Evolutionary conservation across 208 protist species (phyloP), one percentile per base, ranked within the genome.

Genomic region (Plasmodiophora brassicae): DNA sequence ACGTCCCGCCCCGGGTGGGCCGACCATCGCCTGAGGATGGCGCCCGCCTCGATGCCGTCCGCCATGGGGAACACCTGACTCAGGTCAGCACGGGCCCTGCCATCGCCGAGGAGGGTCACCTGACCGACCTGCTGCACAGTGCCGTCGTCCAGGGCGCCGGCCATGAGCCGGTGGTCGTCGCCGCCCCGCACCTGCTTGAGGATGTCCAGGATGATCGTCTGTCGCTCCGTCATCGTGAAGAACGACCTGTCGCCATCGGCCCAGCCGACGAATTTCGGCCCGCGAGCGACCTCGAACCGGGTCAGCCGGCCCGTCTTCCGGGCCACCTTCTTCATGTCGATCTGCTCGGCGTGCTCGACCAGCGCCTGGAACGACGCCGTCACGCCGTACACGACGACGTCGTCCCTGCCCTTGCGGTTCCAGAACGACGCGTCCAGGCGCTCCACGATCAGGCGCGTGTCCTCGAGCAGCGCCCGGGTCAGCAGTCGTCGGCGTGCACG

Each of bases 21-120:
- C 14, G 65, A 78, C 65, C 65, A 78, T 8, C 14, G n/a, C 65
- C 65, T 14, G 5, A 78, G 65, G n/a, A 78, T 32, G 14, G 5
- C 65, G 32, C n/a, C 32, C 10, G 65, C 65, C n/a, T 78, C 14
- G n/a, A 78, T 38, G 10, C 10, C 14, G n/a, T 78, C n/a, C 14
- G 65, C 32, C 5, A 78, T 36, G n/a, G 65, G 65, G n/a, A 78
- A 78, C 65, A 78, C n/a, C 65, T 78, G n/a, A n/a, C n/a, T n/a
- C n/a, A n/a, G n/a, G n/a, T n/a, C n/a, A n/a, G n/a, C n/a, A n/a
- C n/a, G n/a, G n/a, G n/a, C n/a, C n/a, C n/a, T n/a, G n/a, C n/a
- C n/a, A n/a, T n/a, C n/a, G n/a, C n/a, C n/a, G n/a, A n/a, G n/a
- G n/a, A n/a, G n/a, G n/a, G n/a, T n/a, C n/a, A n/a, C n/a, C n/a